These are phyloP conservation scores for Globisporangium alternatum DNA, from an alignment of 352 stramenopile species.

Conservation along the genomic window DNA sequence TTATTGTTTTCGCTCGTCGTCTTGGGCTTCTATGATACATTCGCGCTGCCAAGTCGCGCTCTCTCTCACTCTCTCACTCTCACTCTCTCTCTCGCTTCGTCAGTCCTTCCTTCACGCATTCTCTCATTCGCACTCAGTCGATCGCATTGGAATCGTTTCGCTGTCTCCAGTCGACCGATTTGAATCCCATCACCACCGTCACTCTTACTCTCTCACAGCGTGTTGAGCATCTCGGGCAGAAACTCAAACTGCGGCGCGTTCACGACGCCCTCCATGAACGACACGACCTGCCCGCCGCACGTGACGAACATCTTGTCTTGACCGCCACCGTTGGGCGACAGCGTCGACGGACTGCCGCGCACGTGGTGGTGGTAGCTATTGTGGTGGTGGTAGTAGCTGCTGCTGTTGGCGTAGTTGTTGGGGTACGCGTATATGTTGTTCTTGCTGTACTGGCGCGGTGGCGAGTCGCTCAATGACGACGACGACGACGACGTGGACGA, in stretches of 20 bases:
- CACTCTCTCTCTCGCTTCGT: background rate
- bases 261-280: constrained; percentile 81
- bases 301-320: constrained; percentile 79
- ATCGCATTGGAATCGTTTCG: background rate
- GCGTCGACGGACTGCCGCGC: constrained; percentile 17
- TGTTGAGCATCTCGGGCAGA: constrained; percentile 32
- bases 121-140: background rate
- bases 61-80: background rate
- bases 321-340: constrained; percentile 18
- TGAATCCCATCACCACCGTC: background rate
- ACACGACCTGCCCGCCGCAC: constrained; percentile 72
- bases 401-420: constrained; percentile 14
- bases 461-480: constrained; percentile 18
- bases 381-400: constrained; percentile 11
- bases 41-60: background rate
- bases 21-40: constrained; percentile 7
- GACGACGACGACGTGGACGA: constrained; percentile 19
- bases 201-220: constrained; percentile 10
- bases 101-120: background rate
- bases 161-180: background rate
- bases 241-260: constrained; percentile 65
- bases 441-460: constrained; percentile 27
- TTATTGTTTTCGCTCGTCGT: background rate
- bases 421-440: constrained; percentile 27
- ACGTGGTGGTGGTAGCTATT: constrained; percentile 17